Percentiles rank a stretch among this genome's conserved stretches.
phyloP scores from a whole-genome alignment of 345 rosid genomes.

The Zanthoxylum bungeanum region DNA sequence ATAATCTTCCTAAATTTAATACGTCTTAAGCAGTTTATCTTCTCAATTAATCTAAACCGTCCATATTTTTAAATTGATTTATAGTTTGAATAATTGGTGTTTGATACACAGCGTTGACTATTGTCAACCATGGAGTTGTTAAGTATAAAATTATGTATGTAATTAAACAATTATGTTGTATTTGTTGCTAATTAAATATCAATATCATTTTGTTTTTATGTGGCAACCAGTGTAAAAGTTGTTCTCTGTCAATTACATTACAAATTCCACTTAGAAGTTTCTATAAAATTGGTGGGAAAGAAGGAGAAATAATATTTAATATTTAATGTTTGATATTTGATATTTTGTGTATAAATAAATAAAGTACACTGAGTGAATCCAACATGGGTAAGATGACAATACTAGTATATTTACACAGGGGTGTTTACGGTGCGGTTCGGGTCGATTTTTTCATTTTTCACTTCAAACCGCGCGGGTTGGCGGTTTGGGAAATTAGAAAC shows the following conservation, averaged over 20 bases:
- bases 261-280: slow-evolving; percentile 6
- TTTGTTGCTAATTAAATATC: not conserved
- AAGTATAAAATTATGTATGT: not conserved
- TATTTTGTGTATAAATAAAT: too few relatives aligned
- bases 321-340: too few relatives aligned
- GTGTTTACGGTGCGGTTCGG: too few relatives aligned
- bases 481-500: too few relatives aligned
- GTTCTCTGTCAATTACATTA: not conserved
- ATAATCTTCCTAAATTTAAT: too few relatives aligned
- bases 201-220: not conserved
- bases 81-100: not conserved
- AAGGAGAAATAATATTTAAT: too few relatives aligned
- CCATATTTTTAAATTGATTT: not conserved
- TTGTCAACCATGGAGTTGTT: not conserved
- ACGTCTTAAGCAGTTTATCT: too few relatives aligned
- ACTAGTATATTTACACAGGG: too few relatives aligned
- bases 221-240: not conserved
- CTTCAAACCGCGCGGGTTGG: too few relatives aligned
- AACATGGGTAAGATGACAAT: too few relatives aligned
- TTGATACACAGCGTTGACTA: not conserved
- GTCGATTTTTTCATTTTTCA: too few relatives aligned
- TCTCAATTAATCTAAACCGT: not conserved
- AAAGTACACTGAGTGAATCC: too few relatives aligned
- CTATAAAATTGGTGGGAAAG: not conserved
- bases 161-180: slow-evolving; percentile 3